These are phyloP conservation scores for Salix purpurea DNA, from an alignment of 345 rosid species.

Conservation along the genomic window DNA sequence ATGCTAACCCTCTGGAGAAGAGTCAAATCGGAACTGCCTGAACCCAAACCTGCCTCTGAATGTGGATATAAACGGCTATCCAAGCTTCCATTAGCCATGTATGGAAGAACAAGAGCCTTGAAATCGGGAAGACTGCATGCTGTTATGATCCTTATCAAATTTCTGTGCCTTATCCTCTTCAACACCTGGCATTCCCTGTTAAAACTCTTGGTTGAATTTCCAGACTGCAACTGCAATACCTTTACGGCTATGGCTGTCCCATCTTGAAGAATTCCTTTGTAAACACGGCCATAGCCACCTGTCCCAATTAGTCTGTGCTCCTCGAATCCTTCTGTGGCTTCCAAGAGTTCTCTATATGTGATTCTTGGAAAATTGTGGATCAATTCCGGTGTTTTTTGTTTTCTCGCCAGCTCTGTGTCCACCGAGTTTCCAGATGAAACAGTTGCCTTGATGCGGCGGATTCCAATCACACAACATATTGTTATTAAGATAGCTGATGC, in stretches of 20 bases:
- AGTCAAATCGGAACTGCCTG: conserved; percentile 39
- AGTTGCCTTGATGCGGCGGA: conserved; percentile 18
- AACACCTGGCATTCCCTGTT: conserved; percentile 55
- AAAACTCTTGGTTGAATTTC: conserved; percentile 50
- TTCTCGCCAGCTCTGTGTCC: conserved; percentile 11
- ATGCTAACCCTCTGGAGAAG: conserved; percentile 49
- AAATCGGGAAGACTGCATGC: conserved; percentile 55
- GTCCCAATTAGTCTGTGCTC: conserved; percentile 38
- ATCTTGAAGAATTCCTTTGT: conserved; percentile 47
- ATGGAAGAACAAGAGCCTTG: conserved; percentile 58
- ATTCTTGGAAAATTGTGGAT: conserved; percentile 45
- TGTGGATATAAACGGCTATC: conserved; percentile 45
- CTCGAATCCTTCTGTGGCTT: conserved; percentile 47
- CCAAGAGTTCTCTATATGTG: conserved; percentile 43
- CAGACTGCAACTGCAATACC: conserved; percentile 41
- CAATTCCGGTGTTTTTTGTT: conserved; percentile 21
- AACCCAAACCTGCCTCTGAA: conserved; percentile 22
- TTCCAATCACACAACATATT: conserved; percentile 29
- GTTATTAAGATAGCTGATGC: conserved; percentile 25
- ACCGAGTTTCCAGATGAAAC: conserved; percentile 19
- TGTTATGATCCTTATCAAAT: conserved; percentile 53
- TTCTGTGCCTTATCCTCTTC: conserved; percentile 53
- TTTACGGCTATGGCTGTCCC: conserved; percentile 47
- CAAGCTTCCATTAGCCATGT: conserved; percentile 53
- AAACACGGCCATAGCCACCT: conserved; percentile 49